Evolutionary conservation across 2,329 filamentous ascomycete genomes (phyloP), one percentile per base, ranked within the genome.

Genomic region (Sporothrix sp.): DNA sequence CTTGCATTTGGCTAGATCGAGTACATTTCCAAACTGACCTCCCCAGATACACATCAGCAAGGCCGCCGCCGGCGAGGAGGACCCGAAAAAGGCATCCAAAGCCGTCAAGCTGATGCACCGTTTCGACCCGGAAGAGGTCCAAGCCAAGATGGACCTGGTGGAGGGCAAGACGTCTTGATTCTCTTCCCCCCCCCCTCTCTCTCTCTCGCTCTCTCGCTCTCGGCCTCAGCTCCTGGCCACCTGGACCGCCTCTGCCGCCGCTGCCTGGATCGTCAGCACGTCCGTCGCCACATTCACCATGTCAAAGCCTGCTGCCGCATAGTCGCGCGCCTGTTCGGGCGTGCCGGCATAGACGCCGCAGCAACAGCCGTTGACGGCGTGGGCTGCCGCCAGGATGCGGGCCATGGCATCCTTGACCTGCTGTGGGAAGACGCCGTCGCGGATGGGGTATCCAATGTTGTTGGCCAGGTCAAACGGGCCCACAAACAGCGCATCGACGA

Each of bases 71-170:
- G 68, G 69, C 10, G 70, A 73, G 47, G 79, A 79, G 56, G 65
- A 74, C 21, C 72, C 78, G 3, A 68, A 71, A 50, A 75, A 73
- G 3, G 76, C 76, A 1, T 73, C 74, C 6, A 70, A 78, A 54
- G 81, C 83, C 1, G 66, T 76, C 51, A 89, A 88, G 64, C 69
- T 90, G 43, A 90, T 90, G 85, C 86, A 90, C 63, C 75, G 83
- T 16, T 87, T 90, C 65, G 82, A 77, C 0, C 68, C 75, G 23
- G 76, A 80, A 4, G 76, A 89, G 52, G 77, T 91, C 2, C 70
- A 78, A 54, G 72, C 71, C 16, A 77, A 82, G 62, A 87, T 90
- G 83, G 78, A 88, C 59, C 66, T 73, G 33, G 75, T 74, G 11
- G 73, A 76, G 56, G n/a, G n/a, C n/a, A 57, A 60, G 44, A 35